Evolutionary conservation across 164 flowering plant genomes (phyloP).

Genomic region (Macadamia integrifolia): DNA sequence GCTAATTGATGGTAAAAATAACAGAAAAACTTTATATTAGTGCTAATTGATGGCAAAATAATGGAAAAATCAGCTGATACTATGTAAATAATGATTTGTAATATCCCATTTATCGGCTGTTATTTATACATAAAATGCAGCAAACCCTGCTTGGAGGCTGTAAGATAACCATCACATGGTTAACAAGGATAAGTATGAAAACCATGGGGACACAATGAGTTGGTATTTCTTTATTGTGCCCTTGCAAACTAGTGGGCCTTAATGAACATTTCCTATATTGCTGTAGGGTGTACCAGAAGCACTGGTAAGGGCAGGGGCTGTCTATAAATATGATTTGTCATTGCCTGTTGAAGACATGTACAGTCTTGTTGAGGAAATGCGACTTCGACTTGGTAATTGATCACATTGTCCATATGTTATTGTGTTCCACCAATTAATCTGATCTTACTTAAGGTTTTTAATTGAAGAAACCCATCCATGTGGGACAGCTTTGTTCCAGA

Average conservation of each 20-base stretch:
- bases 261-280: background rate
- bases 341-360: constrained; percentile 84
- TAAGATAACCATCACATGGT: too few relatives aligned
- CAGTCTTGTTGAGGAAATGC: constrained; percentile 85
- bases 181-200: too few relatives aligned
- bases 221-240: too few relatives aligned
- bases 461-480: background rate
- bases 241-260: background rate
- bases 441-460: background rate
- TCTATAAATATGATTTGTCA: constrained; percentile 94
- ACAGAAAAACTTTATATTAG: too few relatives aligned
- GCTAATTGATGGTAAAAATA: too few relatives aligned
- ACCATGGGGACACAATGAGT: too few relatives aligned
- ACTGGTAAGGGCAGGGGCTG: constrained; percentile 81
- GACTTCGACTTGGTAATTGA: constrained; percentile 60
- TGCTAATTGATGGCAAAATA: too few relatives aligned
- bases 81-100: too few relatives aligned
- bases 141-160: too few relatives aligned
- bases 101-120: too few relatives aligned
- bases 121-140: too few relatives aligned
- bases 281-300: constrained; percentile 88
- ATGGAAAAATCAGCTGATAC: too few relatives aligned
- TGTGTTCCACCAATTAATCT: background rate
- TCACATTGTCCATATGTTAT: background rate
- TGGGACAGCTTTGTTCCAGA: background rate